phyloP scores from a whole-genome alignment of 169 alveolate species.

The Eimeria acervulina region DNA sequence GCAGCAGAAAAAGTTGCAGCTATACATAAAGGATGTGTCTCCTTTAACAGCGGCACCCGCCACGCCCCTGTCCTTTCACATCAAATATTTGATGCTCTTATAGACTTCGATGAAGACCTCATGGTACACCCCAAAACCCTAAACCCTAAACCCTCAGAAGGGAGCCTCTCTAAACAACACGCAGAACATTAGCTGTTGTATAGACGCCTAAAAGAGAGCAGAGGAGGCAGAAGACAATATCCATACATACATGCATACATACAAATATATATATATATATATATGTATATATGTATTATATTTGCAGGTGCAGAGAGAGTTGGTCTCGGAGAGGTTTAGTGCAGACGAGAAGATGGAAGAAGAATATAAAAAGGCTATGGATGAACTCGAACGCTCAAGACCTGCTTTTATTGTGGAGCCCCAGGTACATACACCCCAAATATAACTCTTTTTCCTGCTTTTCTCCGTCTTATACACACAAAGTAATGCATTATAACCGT shows the following conservation, averaged over 20 bases:
- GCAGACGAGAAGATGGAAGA: neutral
- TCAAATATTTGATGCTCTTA: conserved; percentile 62
- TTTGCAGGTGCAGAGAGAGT: conserved; percentile 9
- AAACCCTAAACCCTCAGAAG: neutral
- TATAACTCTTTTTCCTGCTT: neutral
- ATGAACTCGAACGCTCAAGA: neutral
- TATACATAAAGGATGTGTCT: conserved; percentile 15
- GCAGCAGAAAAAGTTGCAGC: conserved; percentile 10
- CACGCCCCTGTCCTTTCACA: conserved; percentile 79
- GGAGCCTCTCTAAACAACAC: too few species aligned
- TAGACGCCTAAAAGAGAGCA: neutral
- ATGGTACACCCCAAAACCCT: neutral
- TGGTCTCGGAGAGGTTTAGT: conserved; percentile 8
- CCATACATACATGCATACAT: too few species aligned
- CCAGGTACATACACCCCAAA: neutral
- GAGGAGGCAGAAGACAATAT: neutral
- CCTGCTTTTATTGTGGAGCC: conserved; percentile 77
- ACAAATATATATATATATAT: too few species aligned
- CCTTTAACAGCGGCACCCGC: conserved; percentile 58
- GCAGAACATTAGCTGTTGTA: too few species aligned
- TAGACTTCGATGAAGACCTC: conserved; percentile 61
- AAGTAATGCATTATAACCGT: neutral
- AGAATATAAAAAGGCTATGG: neutral
- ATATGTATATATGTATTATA: too few species aligned
- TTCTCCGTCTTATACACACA: neutral